Base-by-base conservation (phyloP, 257 asterid species). In the Primulina huaijiensis region DNA sequence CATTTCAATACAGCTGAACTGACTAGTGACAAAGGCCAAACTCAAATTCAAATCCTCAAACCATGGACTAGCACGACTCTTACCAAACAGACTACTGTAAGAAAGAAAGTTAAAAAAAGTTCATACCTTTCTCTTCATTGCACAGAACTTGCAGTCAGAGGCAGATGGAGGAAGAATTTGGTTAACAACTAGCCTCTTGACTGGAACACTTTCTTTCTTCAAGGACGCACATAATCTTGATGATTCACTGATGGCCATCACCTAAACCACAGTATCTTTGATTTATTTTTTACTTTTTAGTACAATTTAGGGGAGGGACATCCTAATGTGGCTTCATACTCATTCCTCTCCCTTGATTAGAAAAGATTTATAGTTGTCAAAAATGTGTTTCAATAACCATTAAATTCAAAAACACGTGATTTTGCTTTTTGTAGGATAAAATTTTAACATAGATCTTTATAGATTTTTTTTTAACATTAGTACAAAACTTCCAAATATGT, bases 161-260 rank as follows among this genome's bases (percentile, higher is more conserved):
- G 90, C 75, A 31, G 98, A 92, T 35, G 89, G 87, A 17, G 97
- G 96, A 72, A 90, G 92, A 71, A 93, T 73, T 86, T 93, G 99
- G 82, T 90, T 93, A 72, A 89, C 96, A 33, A 93, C 86, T 27
- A 93, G 90, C 75, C 96, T 85, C 88, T 89, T 90, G 19, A 93
- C 97, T 53, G 99, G 99, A 77, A 90, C 97, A 69, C 78, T 68
- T 82, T 93, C 99, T 81, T 86, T 91, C 81, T 80, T 87, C 74
- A 94, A 78, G 53, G 97, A 94, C 70, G 95, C 88, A 79, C 92
- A 83, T 73, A 94, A 85, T 87, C 97, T 87, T 68, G 99, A 90
- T 5, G 98, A 93, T 83, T 90, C 99, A 69, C 84, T 93, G 34
- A 93, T 89, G 63, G 99, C 97, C 99, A 93, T 93, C 77, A 93